Evolutionary conservation across 163 green algal genomes (phyloP).

Genomic region (Chloromonas sp.): DNA sequence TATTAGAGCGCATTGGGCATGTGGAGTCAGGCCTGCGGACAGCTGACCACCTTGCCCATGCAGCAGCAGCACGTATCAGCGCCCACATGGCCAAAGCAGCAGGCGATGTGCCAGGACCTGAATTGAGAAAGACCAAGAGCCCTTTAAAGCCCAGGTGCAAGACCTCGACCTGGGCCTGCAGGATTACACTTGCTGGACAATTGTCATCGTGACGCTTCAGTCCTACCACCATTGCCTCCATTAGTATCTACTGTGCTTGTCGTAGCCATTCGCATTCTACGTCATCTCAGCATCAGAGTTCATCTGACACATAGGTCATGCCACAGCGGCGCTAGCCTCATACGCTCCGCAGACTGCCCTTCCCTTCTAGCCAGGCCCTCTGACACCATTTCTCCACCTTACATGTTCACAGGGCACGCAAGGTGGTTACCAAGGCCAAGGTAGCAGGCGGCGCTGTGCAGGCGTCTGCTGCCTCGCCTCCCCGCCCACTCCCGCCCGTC

Average conservation of each 20-base stretch:
- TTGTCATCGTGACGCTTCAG: too few relatives aligned
- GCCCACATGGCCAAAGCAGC: constrained; percentile 10
- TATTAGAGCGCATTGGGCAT: constrained; percentile 22
- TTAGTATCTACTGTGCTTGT: too few relatives aligned
- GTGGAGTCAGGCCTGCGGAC: constrained; percentile 25
- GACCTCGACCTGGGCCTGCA: not conserved
- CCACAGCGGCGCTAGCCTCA: too few relatives aligned
- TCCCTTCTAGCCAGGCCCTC: too few relatives aligned
- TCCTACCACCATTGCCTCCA: too few relatives aligned
- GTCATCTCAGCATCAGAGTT: too few relatives aligned
- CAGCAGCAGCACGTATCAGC: constrained; percentile 1
- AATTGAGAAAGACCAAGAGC: not conserved
- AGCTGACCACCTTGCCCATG: constrained; percentile 8
- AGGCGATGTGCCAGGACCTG: constrained; percentile 4
- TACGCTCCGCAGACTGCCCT: not conserved
- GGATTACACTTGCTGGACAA: not conserved
- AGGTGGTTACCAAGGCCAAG: too few relatives aligned
- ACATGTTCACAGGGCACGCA: too few relatives aligned
- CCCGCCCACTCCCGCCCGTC: not conserved
- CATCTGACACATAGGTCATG: too few relatives aligned
- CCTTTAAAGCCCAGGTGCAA: not conserved
- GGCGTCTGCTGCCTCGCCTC: not conserved
- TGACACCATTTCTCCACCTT: too few relatives aligned
- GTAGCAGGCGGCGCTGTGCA: not conserved
- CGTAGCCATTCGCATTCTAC: too few relatives aligned